phyloP scores from a whole-genome alignment of 2,329 filamentous ascomycete species.

The Pseudopyrenochaeta lycopersici region DNA sequence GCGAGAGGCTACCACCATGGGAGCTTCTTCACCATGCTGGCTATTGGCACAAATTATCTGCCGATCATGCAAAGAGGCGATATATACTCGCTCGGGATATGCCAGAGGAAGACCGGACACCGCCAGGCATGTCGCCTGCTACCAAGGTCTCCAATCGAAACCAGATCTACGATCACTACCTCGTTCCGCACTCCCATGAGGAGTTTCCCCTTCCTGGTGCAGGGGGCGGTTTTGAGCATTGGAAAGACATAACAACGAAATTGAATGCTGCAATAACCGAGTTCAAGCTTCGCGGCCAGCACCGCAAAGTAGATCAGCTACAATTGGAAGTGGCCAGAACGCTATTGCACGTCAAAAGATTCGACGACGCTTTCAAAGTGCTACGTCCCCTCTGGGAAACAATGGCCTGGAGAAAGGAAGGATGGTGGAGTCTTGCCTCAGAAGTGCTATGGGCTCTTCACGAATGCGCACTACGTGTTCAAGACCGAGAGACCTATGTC shows the following conservation, averaged over 20 bases:
- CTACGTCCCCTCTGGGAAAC: conserved; percentile 64
- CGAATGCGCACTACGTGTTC: conserved; percentile 59
- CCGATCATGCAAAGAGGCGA: conserved; percentile 61
- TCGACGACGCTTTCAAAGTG: conserved; percentile 60
- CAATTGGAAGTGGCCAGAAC: conserved; percentile 65
- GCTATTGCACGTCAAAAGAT: conserved; percentile 59
- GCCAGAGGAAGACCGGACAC: conserved; percentile 65
- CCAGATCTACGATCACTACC: conserved; percentile 66
- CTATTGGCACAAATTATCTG: conserved; percentile 67
- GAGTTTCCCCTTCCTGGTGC: conserved; percentile 59
- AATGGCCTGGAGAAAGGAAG: conserved; percentile 66
- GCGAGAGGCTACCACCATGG: conserved; percentile 65
- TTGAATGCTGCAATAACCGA: conserved; percentile 59
- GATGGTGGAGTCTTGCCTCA: conserved; percentile 67
- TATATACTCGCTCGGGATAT: conserved; percentile 63
- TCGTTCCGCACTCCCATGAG: conserved; percentile 66
- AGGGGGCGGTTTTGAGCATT: conserved; percentile 60
- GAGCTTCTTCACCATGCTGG: conserved; percentile 69
- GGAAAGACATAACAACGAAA: conserved; percentile 58
- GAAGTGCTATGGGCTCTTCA: conserved; percentile 64
- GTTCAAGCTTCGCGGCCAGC: conserved; percentile 63
- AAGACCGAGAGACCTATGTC: conserved; percentile 59
- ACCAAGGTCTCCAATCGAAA: conserved; percentile 64
- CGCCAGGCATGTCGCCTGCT: conserved; percentile 64
- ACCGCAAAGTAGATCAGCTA: conserved; percentile 63